These are phyloP conservation scores for Musa itinerans DNA, from an alignment of 176 grass and related monocot species.

Conservation along the genomic window DNA sequence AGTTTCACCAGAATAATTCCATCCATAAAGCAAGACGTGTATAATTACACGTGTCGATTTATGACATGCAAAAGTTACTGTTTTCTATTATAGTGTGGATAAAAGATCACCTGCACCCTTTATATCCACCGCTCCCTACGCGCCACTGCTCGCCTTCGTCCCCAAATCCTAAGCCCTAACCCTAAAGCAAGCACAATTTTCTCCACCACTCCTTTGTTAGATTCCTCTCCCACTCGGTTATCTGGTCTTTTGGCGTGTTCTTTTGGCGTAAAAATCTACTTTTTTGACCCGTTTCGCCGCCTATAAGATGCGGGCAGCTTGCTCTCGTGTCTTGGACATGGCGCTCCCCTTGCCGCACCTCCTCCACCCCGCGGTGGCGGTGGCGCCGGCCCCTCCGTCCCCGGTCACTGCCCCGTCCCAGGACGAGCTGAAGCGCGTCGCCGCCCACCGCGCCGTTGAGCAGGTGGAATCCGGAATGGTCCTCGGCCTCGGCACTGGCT, in stretches of 20 bases:
- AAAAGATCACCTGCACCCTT: background rate
- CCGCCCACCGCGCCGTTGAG: background rate
- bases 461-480: slow-evolving; percentile 2
- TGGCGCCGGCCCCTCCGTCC: background rate
- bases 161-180: background rate
- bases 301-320: background rate
- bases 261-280: background rate
- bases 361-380: background rate
- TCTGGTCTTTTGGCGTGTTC: background rate
- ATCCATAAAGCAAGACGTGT: background rate
- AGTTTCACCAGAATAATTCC: background rate
- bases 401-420: background rate
- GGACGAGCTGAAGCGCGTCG: slow-evolving; percentile 3
- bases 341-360: background rate
- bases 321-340: background rate
- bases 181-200: background rate
- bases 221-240: background rate
- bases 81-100: background rate
- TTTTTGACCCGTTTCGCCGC: background rate
- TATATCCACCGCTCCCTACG: background rate
- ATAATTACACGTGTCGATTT: background rate
- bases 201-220: background rate
- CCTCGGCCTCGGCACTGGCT: slow-evolving; percentile 9
- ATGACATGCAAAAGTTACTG: background rate
- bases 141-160: background rate